A percentile compares a stretch with the other conserved stretches of the same genome.
These are phyloP conservation scores for Colletotrichum lentis DNA, from an alignment of 2,329 filamentous ascomycete genomes.

Conservation along the genomic window DNA sequence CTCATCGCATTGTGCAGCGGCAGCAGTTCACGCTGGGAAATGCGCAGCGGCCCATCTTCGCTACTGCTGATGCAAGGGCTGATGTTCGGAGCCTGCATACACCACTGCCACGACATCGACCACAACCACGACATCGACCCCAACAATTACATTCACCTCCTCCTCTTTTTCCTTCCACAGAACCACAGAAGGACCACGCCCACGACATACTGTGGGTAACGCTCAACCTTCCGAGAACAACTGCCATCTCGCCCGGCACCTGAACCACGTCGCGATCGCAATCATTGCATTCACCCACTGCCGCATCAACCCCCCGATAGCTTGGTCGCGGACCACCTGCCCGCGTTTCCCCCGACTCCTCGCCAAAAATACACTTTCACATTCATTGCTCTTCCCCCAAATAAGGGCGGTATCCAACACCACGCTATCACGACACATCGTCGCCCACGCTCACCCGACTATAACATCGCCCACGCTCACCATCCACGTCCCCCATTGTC, in stretches of 20 bases:
- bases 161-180: background rate
- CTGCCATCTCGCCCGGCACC: conserved; percentile 18
- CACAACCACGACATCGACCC: conserved; percentile 18
- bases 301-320: conserved; percentile 11
- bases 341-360: conserved; percentile 24
- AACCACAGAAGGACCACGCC: conserved; percentile 8
- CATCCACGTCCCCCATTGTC: conserved; percentile 9
- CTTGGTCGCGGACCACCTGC: conserved; percentile 17
- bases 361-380: conserved; percentile 4
- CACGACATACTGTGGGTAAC: conserved; percentile 12
- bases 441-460: conserved; percentile 2
- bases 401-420: conserved; percentile 24
- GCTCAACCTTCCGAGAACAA: conserved; percentile 17
- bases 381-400: conserved; percentile 12
- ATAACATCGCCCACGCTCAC: background rate
- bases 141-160: conserved; percentile 11
- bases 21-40: conserved; percentile 35
- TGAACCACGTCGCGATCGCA: conserved; percentile 25
- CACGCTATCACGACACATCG: conserved; percentile 35
- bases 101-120: conserved; percentile 16
- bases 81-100: conserved; percentile 32
- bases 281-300: conserved; percentile 11
- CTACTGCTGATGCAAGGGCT: conserved; percentile 37
- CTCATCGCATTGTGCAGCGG: conserved; percentile 29
- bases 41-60: conserved; percentile 36